Percentiles rank a stretch among this genome's conserved stretches.
Conservation (phyloP, 495 filamentous ascomycete genomes). For the Penicillium waksmanii region DNA sequence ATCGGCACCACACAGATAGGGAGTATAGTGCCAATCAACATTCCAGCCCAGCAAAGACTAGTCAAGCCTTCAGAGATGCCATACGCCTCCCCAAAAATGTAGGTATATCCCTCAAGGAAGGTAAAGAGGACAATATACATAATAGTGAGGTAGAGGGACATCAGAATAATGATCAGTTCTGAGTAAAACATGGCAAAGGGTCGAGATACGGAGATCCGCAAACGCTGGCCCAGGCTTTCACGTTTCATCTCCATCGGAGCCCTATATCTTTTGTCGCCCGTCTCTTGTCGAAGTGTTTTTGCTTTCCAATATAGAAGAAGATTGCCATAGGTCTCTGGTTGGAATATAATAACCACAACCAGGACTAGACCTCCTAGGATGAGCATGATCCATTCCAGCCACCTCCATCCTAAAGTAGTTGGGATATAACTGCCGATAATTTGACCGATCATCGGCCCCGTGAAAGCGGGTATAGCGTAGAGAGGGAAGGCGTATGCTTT, state of each 20-base stretch:
- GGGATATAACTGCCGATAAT: conserved; percentile 38
- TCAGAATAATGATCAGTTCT: conserved; percentile 49
- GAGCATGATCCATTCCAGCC: conserved; percentile 51
- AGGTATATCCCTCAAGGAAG: conserved; percentile 62
- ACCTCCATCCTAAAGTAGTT: conserved; percentile 41
- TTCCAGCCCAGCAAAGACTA: conserved; percentile 56
- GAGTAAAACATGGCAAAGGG: conserved; percentile 38
- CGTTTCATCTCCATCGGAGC: conserved; percentile 44
- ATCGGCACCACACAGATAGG: conserved; percentile 49
- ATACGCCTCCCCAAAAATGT: conserved; percentile 61
- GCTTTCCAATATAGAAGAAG: conserved; percentile 53
- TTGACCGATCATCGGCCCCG: conserved; percentile 44
- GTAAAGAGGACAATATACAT: conserved; percentile 67
- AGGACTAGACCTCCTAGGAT: conserved; percentile 46
- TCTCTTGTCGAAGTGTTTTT: conserved; percentile 41
- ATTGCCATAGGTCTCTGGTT: conserved; percentile 52
- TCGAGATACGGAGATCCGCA: conserved; percentile 36
- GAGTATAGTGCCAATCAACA: conserved; percentile 54
- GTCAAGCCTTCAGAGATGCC: conserved; percentile 51
- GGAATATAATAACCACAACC: conserved; percentile 38
- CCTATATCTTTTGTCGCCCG: conserved; percentile 40
- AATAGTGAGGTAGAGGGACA: conserved; percentile 59
- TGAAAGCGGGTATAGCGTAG: conserved; percentile 43
- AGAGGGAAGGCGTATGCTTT: conserved; percentile 46
- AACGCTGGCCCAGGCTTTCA: conserved; percentile 24